Evolutionary conservation across 768 basidiomycete genomes (phyloP).

Genomic region (Mycena epipterygia): DNA sequence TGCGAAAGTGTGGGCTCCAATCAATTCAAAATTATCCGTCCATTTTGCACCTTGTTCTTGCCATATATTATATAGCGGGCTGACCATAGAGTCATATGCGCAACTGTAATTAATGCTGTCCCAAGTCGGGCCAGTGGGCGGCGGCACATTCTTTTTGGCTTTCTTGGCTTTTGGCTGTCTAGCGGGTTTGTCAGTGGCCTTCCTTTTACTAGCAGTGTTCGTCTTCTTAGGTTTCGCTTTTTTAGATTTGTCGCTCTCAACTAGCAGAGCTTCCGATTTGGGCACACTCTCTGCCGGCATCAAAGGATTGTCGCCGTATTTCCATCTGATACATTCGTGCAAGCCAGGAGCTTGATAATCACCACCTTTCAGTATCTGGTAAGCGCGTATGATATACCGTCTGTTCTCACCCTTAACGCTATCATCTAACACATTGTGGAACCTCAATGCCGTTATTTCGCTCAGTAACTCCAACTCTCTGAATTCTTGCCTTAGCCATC

Average conservation of each 20-base stretch:
- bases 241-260: slow-evolving; percentile 35
- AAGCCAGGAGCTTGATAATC: slow-evolving; percentile 11
- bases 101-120: slow-evolving; percentile 44
- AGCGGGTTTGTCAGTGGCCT: not conserved
- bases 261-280: slow-evolving; percentile 11
- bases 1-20: not conserved
- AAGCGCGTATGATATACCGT: slow-evolving; percentile 42
- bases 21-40: slow-evolving; percentile 28
- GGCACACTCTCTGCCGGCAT: too few species aligned
- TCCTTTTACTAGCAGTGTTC: not conserved
- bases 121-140: slow-evolving; percentile 27
- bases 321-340: not conserved
- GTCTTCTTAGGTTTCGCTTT: not conserved
- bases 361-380: slow-evolving; percentile 35
- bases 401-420: slow-evolving; percentile 28
- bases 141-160: not conserved
- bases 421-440: slow-evolving; percentile 33
- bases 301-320: not conserved
- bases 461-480: slow-evolving; percentile 51
- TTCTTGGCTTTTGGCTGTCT: not conserved
- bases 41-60: not conserved
- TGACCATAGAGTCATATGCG: slow-evolving; percentile 47
- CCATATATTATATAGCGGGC: slow-evolving; percentile 34
- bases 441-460: slow-evolving; percentile 47
- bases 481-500: slow-evolving; percentile 50